Conservation (phyloP, 352 stramenopile species). For the Pythium vanterpoolii region DNA sequence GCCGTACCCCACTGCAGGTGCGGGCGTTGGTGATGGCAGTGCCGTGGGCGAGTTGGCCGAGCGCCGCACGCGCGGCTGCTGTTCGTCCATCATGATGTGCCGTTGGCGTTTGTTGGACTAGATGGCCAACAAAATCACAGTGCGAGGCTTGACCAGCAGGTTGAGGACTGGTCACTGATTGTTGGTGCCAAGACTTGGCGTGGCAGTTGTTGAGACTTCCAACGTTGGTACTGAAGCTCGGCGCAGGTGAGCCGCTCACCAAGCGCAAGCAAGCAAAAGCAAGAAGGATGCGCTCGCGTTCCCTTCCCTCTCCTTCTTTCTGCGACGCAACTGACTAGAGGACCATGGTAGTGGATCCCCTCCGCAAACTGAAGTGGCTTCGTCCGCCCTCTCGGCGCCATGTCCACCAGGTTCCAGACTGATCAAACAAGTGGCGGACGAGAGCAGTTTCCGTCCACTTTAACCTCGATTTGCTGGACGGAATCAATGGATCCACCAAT, state of each 20-base stretch:
- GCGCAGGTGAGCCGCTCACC: background rate
- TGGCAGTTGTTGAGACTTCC: background rate
- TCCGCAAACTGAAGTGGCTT: conserved; percentile 21
- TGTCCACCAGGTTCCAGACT: background rate
- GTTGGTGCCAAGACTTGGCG: too few species aligned
- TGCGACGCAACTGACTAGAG: conserved; percentile 18
- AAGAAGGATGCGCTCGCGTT: conserved; percentile 19
- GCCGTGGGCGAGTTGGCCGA: conserved; percentile 4
- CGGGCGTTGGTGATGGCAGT: background rate
- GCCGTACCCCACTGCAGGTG: background rate
- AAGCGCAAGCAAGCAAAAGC: too few species aligned
- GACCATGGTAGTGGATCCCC: conserved; percentile 4
- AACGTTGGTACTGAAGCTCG: background rate
- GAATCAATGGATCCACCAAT: background rate
- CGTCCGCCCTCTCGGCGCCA: background rate
- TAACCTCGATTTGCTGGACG: conserved; percentile 17
- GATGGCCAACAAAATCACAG: background rate
- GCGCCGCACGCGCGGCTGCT: conserved; percentile 7
- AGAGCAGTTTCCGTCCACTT: conserved; percentile 20
- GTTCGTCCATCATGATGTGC: conserved; percentile 13
- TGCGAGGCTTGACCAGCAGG: conserved; percentile 17
- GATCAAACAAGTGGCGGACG: conserved; percentile 11
- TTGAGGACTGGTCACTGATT: conserved; percentile 12
- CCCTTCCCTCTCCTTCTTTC: conserved; percentile 2
- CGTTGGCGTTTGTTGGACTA: background rate